Conservation (phyloP, 202 grass and related monocot species). For the Zizania palustris region DNA sequence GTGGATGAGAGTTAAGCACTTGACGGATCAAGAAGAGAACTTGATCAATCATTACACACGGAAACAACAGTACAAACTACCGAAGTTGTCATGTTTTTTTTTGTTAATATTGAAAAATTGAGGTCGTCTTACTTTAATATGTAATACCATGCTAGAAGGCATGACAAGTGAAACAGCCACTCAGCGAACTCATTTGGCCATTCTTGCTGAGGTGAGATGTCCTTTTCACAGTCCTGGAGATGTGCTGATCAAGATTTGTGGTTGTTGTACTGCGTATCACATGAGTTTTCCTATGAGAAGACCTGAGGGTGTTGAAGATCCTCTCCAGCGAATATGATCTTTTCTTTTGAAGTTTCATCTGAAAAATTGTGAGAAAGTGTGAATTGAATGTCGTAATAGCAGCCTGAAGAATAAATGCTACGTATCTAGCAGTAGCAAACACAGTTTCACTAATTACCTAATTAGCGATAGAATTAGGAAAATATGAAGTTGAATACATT, state of each 20-base stretch:
- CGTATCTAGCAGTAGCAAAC: background rate
- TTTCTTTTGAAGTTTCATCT: constrained; percentile 82
- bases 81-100: background rate
- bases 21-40: no score
- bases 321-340: constrained; percentile 68
- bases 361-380: constrained; percentile 15
- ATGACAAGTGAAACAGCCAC: constrained; percentile 73
- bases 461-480: background rate
- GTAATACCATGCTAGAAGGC: constrained; percentile 50
- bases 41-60: background rate
- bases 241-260: constrained; percentile 45
- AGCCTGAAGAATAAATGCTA: background rate
- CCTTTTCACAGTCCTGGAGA: constrained; percentile 48
- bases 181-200: constrained; percentile 57
- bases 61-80: background rate
- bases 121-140: constrained; percentile 37
- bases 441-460: constrained; percentile 16
- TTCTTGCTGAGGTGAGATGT: constrained; percentile 52
- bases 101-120: background rate
- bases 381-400: background rate
- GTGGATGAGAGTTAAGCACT: background rate
- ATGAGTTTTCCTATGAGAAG: constrained; percentile 57
- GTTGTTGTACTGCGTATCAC: constrained; percentile 43
- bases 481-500: background rate
- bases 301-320: constrained; percentile 64